phyloP scores from a whole-genome alignment of 495 filamentous ascomycete genomes.

The Copromyces sp. region DNA sequence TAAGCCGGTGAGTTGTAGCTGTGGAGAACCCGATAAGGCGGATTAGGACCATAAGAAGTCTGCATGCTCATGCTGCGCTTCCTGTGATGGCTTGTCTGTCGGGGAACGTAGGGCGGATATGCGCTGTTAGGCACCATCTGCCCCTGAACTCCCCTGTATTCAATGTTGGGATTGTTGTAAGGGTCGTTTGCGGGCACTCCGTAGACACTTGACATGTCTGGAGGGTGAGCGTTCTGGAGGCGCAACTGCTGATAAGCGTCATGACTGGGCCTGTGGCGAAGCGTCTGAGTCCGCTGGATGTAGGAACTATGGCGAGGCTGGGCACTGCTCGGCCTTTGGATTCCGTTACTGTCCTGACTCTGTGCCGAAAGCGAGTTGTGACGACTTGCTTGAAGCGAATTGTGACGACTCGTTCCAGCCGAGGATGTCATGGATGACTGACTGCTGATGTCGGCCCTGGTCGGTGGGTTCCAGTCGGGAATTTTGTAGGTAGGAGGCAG shows the following conservation, averaged over 20 bases:
- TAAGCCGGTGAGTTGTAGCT: slow-evolving; percentile 42
- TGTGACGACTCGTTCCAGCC: slow-evolving; percentile 20
- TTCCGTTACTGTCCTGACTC: slow-evolving; percentile 10
- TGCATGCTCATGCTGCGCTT: slow-evolving; percentile 28
- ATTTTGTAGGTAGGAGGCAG: slow-evolving; percentile 5
- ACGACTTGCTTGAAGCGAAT: slow-evolving; percentile 10
- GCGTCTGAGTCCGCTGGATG: slow-evolving; percentile 8
- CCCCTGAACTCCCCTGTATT: slow-evolving; percentile 19
- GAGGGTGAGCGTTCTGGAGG: slow-evolving; percentile 18
- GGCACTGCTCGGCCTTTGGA: slow-evolving; percentile 16
- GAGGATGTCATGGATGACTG: slow-evolving; percentile 20
- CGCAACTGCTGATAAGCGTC: slow-evolving; percentile 23
- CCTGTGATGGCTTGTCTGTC: slow-evolving; percentile 21
- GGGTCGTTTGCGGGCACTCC: slow-evolving; percentile 16
- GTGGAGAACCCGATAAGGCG: slow-evolving; percentile 35
- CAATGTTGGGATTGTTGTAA: slow-evolving; percentile 21
- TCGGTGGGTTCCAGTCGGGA: slow-evolving; percentile 23
- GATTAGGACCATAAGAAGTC: slow-evolving; percentile 4
- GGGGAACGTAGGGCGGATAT: slow-evolving; percentile 23
- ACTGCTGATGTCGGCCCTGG: slow-evolving; percentile 19
- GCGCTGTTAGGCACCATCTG: slow-evolving; percentile 15
- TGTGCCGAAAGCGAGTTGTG: slow-evolving; percentile 7
- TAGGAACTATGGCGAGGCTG: slow-evolving; percentile 15
- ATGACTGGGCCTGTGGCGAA: slow-evolving; percentile 33
- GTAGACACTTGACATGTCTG: slow-evolving; percentile 31